Evolutionary conservation across 768 basidiomycete genomes (phyloP).

Genomic region (Terana coerulea): DNA sequence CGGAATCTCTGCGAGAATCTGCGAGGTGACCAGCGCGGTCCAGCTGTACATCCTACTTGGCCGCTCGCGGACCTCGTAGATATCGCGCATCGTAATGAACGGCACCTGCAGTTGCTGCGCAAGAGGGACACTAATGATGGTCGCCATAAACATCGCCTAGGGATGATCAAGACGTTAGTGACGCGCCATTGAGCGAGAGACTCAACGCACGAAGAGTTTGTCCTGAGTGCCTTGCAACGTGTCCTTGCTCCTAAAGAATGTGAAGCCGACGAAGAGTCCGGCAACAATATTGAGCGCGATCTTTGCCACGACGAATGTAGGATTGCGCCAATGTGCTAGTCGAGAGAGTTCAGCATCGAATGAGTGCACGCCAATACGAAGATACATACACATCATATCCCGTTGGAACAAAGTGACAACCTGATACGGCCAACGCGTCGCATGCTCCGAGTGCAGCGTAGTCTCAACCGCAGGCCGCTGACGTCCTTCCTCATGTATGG

Average conservation of each 20-base stretch:
- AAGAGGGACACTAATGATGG: constrained; percentile 32
- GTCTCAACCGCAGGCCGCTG: constrained; percentile 23
- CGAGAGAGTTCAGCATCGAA: not conserved
- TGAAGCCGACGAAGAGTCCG: constrained; percentile 39
- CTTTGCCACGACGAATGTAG: constrained; percentile 38
- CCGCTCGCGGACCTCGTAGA: constrained; percentile 40
- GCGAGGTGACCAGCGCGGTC: constrained; percentile 32
- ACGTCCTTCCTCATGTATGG: constrained; percentile 37
- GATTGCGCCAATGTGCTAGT: constrained; percentile 36
- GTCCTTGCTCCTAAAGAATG: constrained; percentile 35
- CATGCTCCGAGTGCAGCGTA: constrained; percentile 28
- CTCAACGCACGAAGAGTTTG: constrained; percentile 36
- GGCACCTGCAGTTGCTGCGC: constrained; percentile 40
- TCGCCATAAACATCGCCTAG: constrained; percentile 33
- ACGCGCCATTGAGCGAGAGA: too few relatives aligned
- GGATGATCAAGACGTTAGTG: not conserved
- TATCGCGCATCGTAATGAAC: constrained; percentile 34
- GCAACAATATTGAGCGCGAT: constrained; percentile 30
- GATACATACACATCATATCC: constrained; percentile 19
- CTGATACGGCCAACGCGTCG: constrained; percentile 39
- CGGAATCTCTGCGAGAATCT: constrained; percentile 38
- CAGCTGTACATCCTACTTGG: constrained; percentile 41
- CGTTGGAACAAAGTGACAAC: constrained; percentile 28
- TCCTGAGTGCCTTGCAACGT: constrained; percentile 39
- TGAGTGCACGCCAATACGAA: not conserved